These are phyloP conservation scores for Saccharum officinarum DNA, from an alignment of 176 grass and related monocot species.

Conservation along the genomic window DNA sequence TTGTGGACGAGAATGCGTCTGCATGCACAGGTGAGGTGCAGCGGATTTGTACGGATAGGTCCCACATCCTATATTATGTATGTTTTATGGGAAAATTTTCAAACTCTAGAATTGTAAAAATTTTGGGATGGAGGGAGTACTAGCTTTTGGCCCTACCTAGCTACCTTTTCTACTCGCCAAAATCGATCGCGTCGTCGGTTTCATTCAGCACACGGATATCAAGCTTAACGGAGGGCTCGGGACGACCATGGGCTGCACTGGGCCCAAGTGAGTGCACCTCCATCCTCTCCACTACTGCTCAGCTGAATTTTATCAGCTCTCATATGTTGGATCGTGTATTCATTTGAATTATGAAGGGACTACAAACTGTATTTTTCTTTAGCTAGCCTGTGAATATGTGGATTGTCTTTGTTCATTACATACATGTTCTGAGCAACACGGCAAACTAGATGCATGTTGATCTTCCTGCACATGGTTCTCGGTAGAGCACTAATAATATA, in stretches of 20 bases:
- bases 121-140: slow-evolving; percentile 38
- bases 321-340: neutral
- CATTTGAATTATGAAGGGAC: neutral
- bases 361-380: neutral
- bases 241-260: slow-evolving; percentile 97
- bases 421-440: neutral
- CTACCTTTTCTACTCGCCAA: too few species aligned
- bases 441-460: too few species aligned
- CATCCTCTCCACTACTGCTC: neutral
- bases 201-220: too few species aligned
- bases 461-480: neutral
- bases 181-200: too few species aligned
- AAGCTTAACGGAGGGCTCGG: slow-evolving; percentile 98
- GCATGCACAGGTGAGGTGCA: too few species aligned
- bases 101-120: too few species aligned
- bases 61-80: too few species aligned
- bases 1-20: too few species aligned
- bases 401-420: neutral
- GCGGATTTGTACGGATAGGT: too few species aligned
- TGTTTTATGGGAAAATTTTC: too few species aligned
- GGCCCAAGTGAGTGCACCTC: slow-evolving; percentile 78
- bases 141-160: too few species aligned
- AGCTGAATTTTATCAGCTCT: neutral
- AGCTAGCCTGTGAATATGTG: neutral
- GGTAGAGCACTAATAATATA: neutral